A percentile compares a stretch with the other conserved stretches of the same genome.
phyloP scores from a whole-genome alignment of 2,329 filamentous ascomycete genomes.

The Cercospora sp. region DNA sequence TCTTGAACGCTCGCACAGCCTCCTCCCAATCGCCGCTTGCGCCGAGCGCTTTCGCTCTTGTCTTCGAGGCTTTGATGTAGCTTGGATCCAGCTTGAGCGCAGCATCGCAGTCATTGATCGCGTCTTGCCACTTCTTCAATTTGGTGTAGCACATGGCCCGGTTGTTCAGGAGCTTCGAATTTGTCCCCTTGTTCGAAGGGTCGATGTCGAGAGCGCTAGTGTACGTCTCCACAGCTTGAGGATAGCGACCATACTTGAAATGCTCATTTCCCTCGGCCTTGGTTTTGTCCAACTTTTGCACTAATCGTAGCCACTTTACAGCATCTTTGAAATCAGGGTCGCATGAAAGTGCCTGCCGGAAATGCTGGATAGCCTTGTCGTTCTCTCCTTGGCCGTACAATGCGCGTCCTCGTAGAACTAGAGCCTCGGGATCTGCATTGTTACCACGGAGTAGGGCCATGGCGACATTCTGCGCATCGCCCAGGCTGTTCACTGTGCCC shows the following conservation, averaged over 20 bases:
- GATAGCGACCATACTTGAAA: slow-evolving; percentile 82
- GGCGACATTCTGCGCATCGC: slow-evolving; percentile 88
- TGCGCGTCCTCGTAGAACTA: slow-evolving; percentile 83
- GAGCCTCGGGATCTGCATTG: slow-evolving; percentile 86
- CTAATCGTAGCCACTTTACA: slow-evolving; percentile 82
- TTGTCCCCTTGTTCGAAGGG: slow-evolving; percentile 83
- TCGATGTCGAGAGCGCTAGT: slow-evolving; percentile 80
- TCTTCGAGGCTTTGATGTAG: slow-evolving; percentile 90
- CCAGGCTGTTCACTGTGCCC: slow-evolving; percentile 82
- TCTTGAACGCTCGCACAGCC: slow-evolving; percentile 84
- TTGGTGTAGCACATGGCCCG: slow-evolving; percentile 80
- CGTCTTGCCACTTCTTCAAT: slow-evolving; percentile 79
- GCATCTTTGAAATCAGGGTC: slow-evolving; percentile 91
- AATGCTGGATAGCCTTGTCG: slow-evolving; percentile 88
- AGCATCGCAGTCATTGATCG: slow-evolving; percentile 81
- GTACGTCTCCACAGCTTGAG: slow-evolving; percentile 82
- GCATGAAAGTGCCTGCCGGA: slow-evolving; percentile 83
- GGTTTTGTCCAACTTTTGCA: slow-evolving; percentile 88
- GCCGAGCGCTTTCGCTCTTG: slow-evolving; percentile 86
- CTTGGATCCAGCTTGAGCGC: slow-evolving; percentile 79
- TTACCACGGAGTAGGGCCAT: slow-evolving; percentile 84
- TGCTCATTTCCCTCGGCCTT: slow-evolving; percentile 90
- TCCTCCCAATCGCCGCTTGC: slow-evolving; percentile 89
- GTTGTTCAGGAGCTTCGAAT: slow-evolving; percentile 93
- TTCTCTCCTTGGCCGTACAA: slow-evolving; percentile 92